Conservation (phyloP, 2,329 filamentous ascomycete genomes). For the Penicillium hordei region DNA sequence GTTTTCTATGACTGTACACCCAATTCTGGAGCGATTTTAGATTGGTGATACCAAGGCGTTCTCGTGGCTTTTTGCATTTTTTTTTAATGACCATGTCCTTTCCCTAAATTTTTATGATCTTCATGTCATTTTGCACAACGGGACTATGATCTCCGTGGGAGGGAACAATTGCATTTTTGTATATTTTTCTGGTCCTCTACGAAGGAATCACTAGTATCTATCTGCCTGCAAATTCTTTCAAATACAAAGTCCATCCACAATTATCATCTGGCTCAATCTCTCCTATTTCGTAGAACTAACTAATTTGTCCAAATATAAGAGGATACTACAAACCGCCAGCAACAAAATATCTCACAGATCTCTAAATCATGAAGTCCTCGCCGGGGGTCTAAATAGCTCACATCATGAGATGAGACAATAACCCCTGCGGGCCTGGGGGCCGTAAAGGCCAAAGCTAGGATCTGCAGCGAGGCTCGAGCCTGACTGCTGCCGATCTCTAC, state of each 20-base stretch:
- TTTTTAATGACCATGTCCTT: slow-evolving; percentile 16
- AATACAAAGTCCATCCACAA: background rate
- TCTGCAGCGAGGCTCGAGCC: background rate
- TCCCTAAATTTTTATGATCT: slow-evolving; percentile 10
- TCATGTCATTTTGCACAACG: slow-evolving; percentile 4
- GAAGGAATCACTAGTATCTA: background rate
- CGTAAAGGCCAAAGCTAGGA: background rate
- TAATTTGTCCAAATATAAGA: background rate
- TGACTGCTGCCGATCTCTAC: background rate
- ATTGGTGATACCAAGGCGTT: slow-evolving; percentile 26
- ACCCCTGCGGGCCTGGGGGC: background rate
- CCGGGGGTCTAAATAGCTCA: background rate
- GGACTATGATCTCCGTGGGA: background rate
- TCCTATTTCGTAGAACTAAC: background rate
- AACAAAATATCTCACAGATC: background rate
- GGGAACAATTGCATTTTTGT: slow-evolving; percentile 5
- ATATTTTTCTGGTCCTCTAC: slow-evolving; percentile 1
- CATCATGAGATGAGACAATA: background rate
- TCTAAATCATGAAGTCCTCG: background rate
- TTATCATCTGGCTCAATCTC: background rate
- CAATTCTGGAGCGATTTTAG: slow-evolving; percentile 21
- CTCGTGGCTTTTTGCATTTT: slow-evolving; percentile 8
- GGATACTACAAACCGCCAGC: background rate
- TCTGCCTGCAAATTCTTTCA: background rate
- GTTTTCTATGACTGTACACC: slow-evolving; percentile 8